These are phyloP conservation scores for Penicillium sp. DNA, from an alignment of 2,329 filamentous ascomycete species.

Conservation along the genomic window DNA sequence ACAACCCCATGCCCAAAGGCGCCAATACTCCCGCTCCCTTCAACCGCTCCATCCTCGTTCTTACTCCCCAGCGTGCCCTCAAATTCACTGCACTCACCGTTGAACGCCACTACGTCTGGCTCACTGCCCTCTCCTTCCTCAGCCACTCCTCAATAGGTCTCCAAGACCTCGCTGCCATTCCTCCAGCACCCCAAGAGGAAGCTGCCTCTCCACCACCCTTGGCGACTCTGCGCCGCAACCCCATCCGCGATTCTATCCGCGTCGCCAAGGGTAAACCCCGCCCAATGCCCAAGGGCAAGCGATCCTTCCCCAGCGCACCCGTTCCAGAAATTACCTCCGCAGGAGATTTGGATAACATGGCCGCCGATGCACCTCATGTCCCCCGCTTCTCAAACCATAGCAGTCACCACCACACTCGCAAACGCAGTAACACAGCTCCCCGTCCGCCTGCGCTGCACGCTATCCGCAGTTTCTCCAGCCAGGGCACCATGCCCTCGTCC, in stretches of 20 bases:
- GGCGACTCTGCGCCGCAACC: conserved; percentile 56
- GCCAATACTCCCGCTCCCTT: conserved; percentile 63
- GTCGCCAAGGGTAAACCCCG: conserved; percentile 75
- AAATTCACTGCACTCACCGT: conserved; percentile 87
- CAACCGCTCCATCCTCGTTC: conserved; percentile 89
- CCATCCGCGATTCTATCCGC: conserved; percentile 85
- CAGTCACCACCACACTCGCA: conserved; percentile 72
- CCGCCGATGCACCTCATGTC: conserved; percentile 56
- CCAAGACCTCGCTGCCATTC: conserved; percentile 68
- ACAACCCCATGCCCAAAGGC: conserved; percentile 80
- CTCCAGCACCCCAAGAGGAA: conserved; percentile 55
- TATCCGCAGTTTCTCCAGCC: conserved; percentile 74
- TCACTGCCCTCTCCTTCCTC: conserved; percentile 91
- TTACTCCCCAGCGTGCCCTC: conserved; percentile 88
- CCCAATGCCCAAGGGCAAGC: conserved; percentile 45
- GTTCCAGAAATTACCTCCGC: conserved; percentile 40
- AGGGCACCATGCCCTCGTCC: conserved; percentile 43
- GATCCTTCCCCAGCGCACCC: conserved; percentile 40
- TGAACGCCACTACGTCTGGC: conserved; percentile 92
- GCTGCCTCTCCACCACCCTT: conserved; percentile 46
- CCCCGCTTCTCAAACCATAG: conserved; percentile 63
- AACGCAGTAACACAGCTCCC: conserved; percentile 86
- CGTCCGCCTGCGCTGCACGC: conserved; percentile 58
- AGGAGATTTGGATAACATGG: conserved; percentile 38
- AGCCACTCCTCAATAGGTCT: conserved; percentile 84